A percentile compares a stretch with the other conserved stretches of the same genome.
Conservation (phyloP, 257 asterid genomes). For the Fraxinus pennsylvanica region DNA sequence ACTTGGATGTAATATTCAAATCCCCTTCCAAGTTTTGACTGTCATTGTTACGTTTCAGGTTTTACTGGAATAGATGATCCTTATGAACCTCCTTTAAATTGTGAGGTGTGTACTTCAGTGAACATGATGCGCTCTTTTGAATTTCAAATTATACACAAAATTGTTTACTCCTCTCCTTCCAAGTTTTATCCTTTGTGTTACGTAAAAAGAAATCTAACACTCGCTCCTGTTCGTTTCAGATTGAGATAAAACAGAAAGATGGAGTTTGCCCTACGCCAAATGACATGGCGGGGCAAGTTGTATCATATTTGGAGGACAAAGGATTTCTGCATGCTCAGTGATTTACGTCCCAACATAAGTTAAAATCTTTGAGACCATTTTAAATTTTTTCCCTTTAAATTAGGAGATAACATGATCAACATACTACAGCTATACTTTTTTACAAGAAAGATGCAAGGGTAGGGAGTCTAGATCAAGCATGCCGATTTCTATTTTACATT, state of each 20-base stretch:
- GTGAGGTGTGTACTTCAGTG: slow-evolving; percentile 62
- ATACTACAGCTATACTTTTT: neutral
- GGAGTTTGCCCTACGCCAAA: slow-evolving; percentile 74
- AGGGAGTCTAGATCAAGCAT: neutral
- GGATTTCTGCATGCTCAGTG: slow-evolving; percentile 61
- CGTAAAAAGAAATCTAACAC: neutral
- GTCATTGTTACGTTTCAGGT: slow-evolving; percentile 45
- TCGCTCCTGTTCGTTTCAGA: slow-evolving; percentile 38
- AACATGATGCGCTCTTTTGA: neutral
- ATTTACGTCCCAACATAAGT: neutral
- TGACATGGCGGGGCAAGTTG: slow-evolving; percentile 86
- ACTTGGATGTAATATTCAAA: neutral
- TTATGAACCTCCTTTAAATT: slow-evolving; percentile 77
- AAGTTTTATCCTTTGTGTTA: neutral
- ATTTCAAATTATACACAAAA: neutral
- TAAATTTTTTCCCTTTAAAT: neutral
- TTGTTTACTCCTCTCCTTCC: neutral
- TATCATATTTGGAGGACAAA: slow-evolving; percentile 62
- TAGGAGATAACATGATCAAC: neutral
- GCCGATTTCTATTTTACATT: neutral
- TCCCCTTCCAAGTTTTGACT: neutral
- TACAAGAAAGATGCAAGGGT: neutral
- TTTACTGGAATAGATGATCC: slow-evolving; percentile 98
- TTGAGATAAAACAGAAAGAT: slow-evolving; percentile 65
- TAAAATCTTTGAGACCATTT: neutral